Conservation (phyloP, 2,329 filamentous ascomycete species). For the Colletotrichum sidae region DNA sequence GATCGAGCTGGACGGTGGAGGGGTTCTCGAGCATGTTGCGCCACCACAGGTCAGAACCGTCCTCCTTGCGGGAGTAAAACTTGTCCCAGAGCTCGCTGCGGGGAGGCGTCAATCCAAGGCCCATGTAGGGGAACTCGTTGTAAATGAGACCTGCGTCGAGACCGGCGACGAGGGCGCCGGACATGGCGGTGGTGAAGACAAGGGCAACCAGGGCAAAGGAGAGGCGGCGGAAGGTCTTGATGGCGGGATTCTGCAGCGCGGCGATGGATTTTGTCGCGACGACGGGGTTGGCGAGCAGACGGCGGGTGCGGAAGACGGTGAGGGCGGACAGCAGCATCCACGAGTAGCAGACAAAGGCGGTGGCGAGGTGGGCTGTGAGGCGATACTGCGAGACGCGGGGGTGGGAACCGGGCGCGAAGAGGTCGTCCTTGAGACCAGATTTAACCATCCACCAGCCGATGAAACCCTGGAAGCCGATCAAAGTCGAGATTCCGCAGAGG, state of each 20-base stretch:
- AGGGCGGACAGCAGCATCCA: slow-evolving; percentile 95
- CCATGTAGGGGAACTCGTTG: slow-evolving; percentile 99
- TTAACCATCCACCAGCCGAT: slow-evolving; percentile 99
- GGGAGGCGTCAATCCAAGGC: slow-evolving; percentile 83
- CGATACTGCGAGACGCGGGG: slow-evolving; percentile 96
- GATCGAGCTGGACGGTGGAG: slow-evolving; percentile 93
- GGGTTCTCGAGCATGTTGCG: slow-evolving; percentile 98
- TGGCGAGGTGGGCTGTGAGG: slow-evolving; percentile 86
- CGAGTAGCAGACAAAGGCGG: slow-evolving; percentile 92
- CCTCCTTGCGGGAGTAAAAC: slow-evolving; percentile 84
- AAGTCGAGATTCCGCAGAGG: slow-evolving; percentile 82
- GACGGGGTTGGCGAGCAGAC: slow-evolving; percentile 75
- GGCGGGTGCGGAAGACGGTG: slow-evolving; percentile 81
- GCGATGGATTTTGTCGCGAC: slow-evolving; percentile 70
- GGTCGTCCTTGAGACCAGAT: slow-evolving; percentile 92
- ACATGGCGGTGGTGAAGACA: slow-evolving; percentile 91
- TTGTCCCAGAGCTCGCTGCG: slow-evolving; percentile 84
- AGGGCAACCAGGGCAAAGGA: slow-evolving; percentile 78
- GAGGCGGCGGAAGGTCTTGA: slow-evolving; percentile 79
- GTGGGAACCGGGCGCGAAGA: slow-evolving; percentile 90
- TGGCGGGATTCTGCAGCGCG: slow-evolving; percentile 72
- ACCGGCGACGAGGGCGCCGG: slow-evolving; percentile 91
- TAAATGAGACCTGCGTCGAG: slow-evolving; percentile 98
- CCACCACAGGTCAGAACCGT: slow-evolving; percentile 91
- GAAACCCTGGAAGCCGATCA: slow-evolving; percentile 95